These are phyloP conservation scores for Capronia coronata DNA, from an alignment of 2,329 filamentous ascomycete genomes.

Conservation along the genomic window DNA sequence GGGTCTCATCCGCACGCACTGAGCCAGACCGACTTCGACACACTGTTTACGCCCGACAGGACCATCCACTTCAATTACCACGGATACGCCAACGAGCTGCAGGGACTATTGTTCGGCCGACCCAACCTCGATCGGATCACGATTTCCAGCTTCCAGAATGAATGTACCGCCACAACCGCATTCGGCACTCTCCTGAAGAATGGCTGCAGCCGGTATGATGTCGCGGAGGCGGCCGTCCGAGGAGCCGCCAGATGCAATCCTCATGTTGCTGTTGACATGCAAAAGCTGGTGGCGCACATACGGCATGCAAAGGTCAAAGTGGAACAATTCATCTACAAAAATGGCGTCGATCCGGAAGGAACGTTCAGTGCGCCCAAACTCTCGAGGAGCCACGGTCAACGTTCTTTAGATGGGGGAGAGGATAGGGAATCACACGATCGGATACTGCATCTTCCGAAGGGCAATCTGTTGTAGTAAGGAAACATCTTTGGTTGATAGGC, in stretches of 20 bases:
- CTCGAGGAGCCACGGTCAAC: background rate
- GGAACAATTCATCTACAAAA: conserved; percentile 9
- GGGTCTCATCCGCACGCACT: conserved; percentile 55
- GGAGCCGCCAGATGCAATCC: conserved; percentile 10
- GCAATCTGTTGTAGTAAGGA: background rate
- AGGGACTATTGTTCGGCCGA: conserved; percentile 56
- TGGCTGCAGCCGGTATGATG: conserved; percentile 7
- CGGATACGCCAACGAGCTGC: conserved; percentile 57
- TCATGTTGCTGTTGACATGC: conserved; percentile 6
- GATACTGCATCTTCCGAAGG: background rate
- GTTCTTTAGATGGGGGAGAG: background rate
- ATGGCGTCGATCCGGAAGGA: conserved; percentile 9
- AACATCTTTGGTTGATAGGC: too few relatives aligned
- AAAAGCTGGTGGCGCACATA: conserved; percentile 8
- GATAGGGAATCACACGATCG: background rate
- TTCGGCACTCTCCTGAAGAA: conserved; percentile 8
- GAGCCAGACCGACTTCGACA: conserved; percentile 45
- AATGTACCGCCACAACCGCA: conserved; percentile 57
- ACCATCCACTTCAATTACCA: conserved; percentile 62
- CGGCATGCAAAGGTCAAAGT: conserved; percentile 9
- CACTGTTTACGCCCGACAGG: conserved; percentile 52
- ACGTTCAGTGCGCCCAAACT: background rate
- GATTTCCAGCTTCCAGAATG: conserved; percentile 57
- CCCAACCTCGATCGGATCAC: conserved; percentile 47
- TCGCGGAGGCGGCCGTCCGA: conserved; percentile 5